Evolutionary conservation across 768 basidiomycete species (phyloP).

Genomic region (Rhodocollybia butyracea): DNA sequence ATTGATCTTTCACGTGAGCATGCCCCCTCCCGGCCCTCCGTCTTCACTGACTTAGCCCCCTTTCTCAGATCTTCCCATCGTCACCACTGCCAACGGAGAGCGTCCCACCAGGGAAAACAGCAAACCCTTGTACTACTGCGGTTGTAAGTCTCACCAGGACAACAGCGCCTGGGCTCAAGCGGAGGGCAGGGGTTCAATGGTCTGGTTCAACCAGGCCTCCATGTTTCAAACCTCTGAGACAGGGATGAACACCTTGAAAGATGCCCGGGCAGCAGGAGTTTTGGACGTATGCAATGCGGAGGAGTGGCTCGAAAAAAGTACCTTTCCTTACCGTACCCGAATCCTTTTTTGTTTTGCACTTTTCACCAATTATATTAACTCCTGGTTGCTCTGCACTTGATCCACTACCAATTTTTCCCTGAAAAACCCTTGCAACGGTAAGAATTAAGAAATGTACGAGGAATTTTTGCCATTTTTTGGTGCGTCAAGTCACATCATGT

Average conservation of each 20-base stretch:
- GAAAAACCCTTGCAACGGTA: too few species aligned
- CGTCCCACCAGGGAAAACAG: not conserved
- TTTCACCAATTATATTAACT: too few species aligned
- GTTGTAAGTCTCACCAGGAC: not conserved
- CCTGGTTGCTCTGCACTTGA: too few species aligned
- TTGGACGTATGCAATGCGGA: not conserved
- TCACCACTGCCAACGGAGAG: not conserved
- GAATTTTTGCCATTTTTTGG: too few species aligned
- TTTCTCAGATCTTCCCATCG: slow-evolving; percentile 7
- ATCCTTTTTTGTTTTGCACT: too few species aligned
- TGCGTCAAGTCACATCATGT: too few species aligned
- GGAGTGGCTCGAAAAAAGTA: not conserved
- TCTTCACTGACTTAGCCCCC: slow-evolving; percentile 25
- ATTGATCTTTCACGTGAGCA: not conserved
- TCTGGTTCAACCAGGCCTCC: slow-evolving; percentile 9
- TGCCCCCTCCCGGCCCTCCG: not conserved
- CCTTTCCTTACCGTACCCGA: too few species aligned
- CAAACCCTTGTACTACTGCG: not conserved
- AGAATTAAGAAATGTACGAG: too few species aligned
- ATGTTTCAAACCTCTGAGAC: slow-evolving; percentile 9
- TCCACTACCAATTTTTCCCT: too few species aligned
- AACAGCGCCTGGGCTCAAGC: slow-evolving; percentile 1
- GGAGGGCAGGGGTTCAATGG: not conserved
- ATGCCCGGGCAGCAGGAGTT: not conserved
- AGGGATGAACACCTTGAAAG: not conserved